Percentiles rank a stretch among this genome's conserved stretches.
Evolutionary conservation across 2,329 filamentous ascomycete genomes (phyloP).

Genomic region (Alternaria burnsii): DNA sequence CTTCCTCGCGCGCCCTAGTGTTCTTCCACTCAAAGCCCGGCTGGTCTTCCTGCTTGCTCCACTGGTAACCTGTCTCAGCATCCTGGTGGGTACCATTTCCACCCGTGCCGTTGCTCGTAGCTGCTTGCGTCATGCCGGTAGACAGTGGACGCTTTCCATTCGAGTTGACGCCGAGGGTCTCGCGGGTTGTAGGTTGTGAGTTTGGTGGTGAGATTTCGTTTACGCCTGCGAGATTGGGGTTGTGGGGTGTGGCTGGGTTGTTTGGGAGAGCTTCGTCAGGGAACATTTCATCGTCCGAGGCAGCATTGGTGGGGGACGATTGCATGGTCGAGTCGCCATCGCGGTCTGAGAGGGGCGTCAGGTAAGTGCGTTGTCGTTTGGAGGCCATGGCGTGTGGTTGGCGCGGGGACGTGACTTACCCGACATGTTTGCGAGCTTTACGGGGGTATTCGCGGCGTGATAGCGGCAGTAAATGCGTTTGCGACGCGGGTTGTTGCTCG

Average conservation of each 20-base stretch:
- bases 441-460: neutral
- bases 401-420: slow-evolving; percentile 10
- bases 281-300: slow-evolving; percentile 53
- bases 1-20: slow-evolving; percentile 48
- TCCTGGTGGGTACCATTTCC: slow-evolving; percentile 23
- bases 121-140: slow-evolving; percentile 21
- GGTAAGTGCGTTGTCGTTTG: slow-evolving; percentile 17
- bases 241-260: slow-evolving; percentile 53
- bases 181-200: slow-evolving; percentile 54
- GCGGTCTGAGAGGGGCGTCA: slow-evolving; percentile 51
- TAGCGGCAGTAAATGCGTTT: slow-evolving; percentile 8
- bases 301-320: slow-evolving; percentile 52
- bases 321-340: slow-evolving; percentile 67
- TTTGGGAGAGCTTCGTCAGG: slow-evolving; percentile 52
- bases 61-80: slow-evolving; percentile 48
- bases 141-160: slow-evolving; percentile 49
- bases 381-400: slow-evolving; percentile 17
- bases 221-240: slow-evolving; percentile 37
- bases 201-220: slow-evolving; percentile 65
- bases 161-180: slow-evolving; percentile 42
- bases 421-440: slow-evolving; percentile 15
- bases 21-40: slow-evolving; percentile 52
- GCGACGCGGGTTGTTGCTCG: slow-evolving; percentile 4
- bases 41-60: slow-evolving; percentile 48
- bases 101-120: slow-evolving; percentile 14